A percentile compares a stretch with the other conserved stretches of the same genome.
phyloP scores from a whole-genome alignment of 2,329 filamentous ascomycete genomes.

The Calonectria pteridis region DNA sequence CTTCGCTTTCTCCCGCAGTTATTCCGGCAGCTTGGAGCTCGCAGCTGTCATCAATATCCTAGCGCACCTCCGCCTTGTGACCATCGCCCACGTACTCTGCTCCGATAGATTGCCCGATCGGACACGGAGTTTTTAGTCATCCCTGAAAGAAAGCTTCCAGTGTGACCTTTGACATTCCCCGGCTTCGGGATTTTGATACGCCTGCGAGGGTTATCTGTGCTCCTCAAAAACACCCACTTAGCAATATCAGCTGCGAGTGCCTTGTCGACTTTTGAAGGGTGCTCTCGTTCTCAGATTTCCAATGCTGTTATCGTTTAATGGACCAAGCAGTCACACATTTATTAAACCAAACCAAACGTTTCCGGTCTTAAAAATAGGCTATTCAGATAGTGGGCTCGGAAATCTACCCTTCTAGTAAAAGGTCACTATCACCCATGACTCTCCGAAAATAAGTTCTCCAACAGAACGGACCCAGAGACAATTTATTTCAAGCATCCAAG shows the following conservation, averaged over 20 bases:
- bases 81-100: constrained; percentile 17
- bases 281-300: no score
- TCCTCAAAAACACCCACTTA: constrained; percentile 1
- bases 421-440: no score
- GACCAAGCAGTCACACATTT: no score
- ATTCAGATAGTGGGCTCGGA: no score
- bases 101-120: constrained; percentile 18
- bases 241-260: neutral
- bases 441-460: no score
- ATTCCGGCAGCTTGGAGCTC: constrained; percentile 13
- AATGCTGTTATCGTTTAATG: no score
- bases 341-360: no score
- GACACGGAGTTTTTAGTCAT: constrained; percentile 24
- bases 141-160: constrained; percentile 10
- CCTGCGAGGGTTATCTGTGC: constrained; percentile 17
- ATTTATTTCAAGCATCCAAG: no score
- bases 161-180: neutral
- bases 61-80: constrained; percentile 20
- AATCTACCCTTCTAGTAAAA: no score
- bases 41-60: constrained; percentile 28
- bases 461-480: no score
- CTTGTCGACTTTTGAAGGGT: neutral
- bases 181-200: constrained; percentile 9
- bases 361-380: no score
- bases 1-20: neutral